These are phyloP conservation scores for Saccharomyces uvarum DNA, from an alignment of 1,139 yeast genomes.

Conservation along the genomic window DNA sequence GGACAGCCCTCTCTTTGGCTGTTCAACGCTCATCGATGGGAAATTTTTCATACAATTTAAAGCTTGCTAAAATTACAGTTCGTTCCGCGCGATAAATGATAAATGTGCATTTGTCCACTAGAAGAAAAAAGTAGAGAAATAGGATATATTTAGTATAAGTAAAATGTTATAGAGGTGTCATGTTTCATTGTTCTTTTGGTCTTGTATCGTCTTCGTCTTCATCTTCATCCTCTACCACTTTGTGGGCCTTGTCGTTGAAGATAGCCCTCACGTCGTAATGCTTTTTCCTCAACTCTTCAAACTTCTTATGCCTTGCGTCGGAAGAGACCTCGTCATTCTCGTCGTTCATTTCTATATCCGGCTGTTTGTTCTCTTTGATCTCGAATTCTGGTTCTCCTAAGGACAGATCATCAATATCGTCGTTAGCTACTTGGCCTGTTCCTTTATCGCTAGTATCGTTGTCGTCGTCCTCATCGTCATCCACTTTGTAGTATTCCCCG, in stretches of 20 bases:
- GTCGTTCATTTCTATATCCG: constrained; percentile 17
- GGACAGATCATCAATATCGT: constrained; percentile 42
- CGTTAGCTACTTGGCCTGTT: constrained; percentile 51
- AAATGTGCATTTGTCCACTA: background rate
- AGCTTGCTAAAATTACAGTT: background rate
- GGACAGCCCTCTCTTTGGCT: background rate
- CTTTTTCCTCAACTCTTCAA: constrained; percentile 67
- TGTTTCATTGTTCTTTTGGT: constrained; percentile 1
- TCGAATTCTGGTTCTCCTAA: constrained; percentile 48
- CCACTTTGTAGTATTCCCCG: constrained; percentile 73
- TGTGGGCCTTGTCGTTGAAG: constrained; percentile 32
- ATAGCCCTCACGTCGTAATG: constrained; percentile 72
- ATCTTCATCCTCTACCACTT: constrained; percentile 26
- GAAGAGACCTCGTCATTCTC: constrained; percentile 34
- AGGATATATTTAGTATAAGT: constrained; percentile 1
- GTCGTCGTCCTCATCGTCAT: constrained; percentile 57
- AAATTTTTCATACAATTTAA: background rate
- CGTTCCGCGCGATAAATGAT: background rate
- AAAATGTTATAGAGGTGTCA: constrained; percentile 3
- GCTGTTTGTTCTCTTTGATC: constrained; percentile 24
- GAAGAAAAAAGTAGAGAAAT: background rate
- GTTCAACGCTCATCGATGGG: background rate
- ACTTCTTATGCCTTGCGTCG: constrained; percentile 56
- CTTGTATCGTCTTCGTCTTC: constrained; percentile 9
- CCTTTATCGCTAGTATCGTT: constrained; percentile 69